Percentiles rank a stretch among this genome's conserved stretches.
phyloP scores from a whole-genome alignment of 2,329 filamentous ascomycete species.

The Microdochium bolleyi region DNA sequence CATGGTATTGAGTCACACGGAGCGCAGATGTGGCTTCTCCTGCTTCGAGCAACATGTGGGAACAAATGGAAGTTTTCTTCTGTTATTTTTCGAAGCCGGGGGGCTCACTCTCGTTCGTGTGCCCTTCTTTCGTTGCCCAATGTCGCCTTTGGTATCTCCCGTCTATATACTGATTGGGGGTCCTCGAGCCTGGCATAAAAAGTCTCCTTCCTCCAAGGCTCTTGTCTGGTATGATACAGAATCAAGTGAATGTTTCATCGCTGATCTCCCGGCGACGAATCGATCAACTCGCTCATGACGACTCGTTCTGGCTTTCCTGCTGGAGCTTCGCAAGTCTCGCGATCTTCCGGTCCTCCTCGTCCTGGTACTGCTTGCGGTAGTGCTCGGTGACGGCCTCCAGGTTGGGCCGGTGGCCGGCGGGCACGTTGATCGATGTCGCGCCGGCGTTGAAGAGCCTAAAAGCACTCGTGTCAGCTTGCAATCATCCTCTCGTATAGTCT shows the following conservation, averaged over 20 bases:
- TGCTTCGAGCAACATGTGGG: too few species aligned
- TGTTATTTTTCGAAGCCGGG: too few species aligned
- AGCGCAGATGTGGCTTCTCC: too few species aligned
- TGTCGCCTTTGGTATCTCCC: background rate
- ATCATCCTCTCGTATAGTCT: too few species aligned
- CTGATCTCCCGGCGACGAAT: too few species aligned
- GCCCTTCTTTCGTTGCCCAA: too few species aligned
- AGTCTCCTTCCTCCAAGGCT: background rate
- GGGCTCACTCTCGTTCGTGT: too few species aligned
- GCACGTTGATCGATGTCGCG: conserved; percentile 39
- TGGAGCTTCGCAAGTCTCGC: conserved; percentile 35
- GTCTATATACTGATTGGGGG: background rate
- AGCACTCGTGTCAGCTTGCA: conserved; percentile 4
- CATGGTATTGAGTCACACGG: too few species aligned
- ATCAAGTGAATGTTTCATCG: conserved; percentile 3
- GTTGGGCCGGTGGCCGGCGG: conserved; percentile 45
- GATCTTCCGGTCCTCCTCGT: conserved; percentile 47
- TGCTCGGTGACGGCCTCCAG: conserved; percentile 49
- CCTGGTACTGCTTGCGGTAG: conserved; percentile 44
- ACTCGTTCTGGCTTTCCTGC: conserved; percentile 4
- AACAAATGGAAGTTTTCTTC: too few species aligned
- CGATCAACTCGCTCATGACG: background rate
- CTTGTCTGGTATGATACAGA: conserved; percentile 12
- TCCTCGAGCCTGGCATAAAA: background rate
- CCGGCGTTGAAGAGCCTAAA: conserved; percentile 41